Evolutionary conservation across 495 filamentous ascomycete species (phyloP), one percentile per base, ranked within the genome.

Genomic region (Hypomontagnella monticulosa): DNA sequence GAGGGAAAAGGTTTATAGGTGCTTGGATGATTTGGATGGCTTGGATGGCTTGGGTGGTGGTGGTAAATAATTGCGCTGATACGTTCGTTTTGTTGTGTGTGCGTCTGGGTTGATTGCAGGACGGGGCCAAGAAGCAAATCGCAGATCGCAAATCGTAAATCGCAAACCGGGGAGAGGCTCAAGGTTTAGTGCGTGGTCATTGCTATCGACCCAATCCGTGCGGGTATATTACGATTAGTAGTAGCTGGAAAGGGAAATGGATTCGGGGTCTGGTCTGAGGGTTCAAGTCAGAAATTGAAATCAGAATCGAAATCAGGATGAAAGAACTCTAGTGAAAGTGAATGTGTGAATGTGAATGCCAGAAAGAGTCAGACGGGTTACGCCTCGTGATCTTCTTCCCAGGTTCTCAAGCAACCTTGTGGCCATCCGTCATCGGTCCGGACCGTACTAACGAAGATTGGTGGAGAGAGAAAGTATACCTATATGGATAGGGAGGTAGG

Each of bases 381-480:
- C 44, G 61, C 71, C 71, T 74, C 71, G 71, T 74, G 71, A 74
- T 74, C 52, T 66, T 6, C 47, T 18, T 55, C 23, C 33, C 47
- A 48, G 36, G 32, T 40, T 33, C n/a, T 11, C 20, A 48, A 20
- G 57, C 52, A 41, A 73, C 63, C 71, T 71, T 71, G 69, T 74
- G 69, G 66, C 66, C 69, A 72, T 72, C 71, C 69, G 71, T 74
- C 71, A 73, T 73, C 71, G 71, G 71, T 73, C 71, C 62, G 69
- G 63, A 63, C 69, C 64, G 61, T 69, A 47, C 44, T 61, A 53
- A 43, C 27, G 46, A 60, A 33, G 49, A 47, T 67, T 32, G 51
- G 57, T 49, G 46, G 51, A 38, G 9, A 46, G 57, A 40, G 30
- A 43, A 38, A 38, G n/a, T n/a, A n/a, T n/a, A n/a, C n/a, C n/a